These are phyloP conservation scores for Selenicereus undatus DNA, from an alignment of 148 eudicot species.

Conservation along the genomic window DNA sequence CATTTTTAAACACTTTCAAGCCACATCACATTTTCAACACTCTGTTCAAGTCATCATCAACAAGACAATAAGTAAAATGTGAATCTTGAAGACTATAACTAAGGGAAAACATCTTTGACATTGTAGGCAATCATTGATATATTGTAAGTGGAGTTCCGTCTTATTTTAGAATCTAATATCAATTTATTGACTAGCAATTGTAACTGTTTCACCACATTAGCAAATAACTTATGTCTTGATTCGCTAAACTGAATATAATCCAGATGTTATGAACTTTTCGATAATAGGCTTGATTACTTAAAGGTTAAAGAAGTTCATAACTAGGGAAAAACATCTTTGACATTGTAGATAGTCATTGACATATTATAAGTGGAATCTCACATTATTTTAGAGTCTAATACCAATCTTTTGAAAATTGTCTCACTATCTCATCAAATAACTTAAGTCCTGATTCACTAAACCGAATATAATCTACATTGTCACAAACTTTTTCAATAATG, in stretches of 20 bases:
- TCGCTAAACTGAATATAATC: too few relatives aligned
- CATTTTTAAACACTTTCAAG: constrained; percentile 16
- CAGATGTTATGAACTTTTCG: too few relatives aligned
- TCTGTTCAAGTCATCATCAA: background rate
- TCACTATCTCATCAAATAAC: too few relatives aligned
- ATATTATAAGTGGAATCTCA: too few relatives aligned
- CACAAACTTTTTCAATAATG: constrained; percentile 9
- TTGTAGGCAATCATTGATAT: constrained; percentile 14
- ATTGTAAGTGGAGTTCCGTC: too few relatives aligned
- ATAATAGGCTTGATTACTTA: too few relatives aligned
- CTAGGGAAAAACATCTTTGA: too few relatives aligned
- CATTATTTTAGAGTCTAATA: too few relatives aligned
- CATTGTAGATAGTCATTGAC: too few relatives aligned
- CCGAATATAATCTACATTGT: constrained; percentile 17
- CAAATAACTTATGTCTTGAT: too few relatives aligned
- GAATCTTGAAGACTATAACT: background rate
- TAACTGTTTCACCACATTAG: background rate
- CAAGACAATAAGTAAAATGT: constrained; percentile 1
- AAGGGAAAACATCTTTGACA: constrained; percentile 3
- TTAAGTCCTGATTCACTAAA: background rate
- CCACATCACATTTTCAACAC: constrained; percentile 14
- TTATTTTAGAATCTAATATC: constrained; percentile 1
- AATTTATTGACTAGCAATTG: constrained; percentile 15
- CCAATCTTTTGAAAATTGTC: too few relatives aligned
- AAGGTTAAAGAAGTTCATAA: too few relatives aligned